These are phyloP conservation scores for Trichoderma cornu-damae DNA, from an alignment of 2,329 filamentous ascomycete genomes.

Conservation along the genomic window DNA sequence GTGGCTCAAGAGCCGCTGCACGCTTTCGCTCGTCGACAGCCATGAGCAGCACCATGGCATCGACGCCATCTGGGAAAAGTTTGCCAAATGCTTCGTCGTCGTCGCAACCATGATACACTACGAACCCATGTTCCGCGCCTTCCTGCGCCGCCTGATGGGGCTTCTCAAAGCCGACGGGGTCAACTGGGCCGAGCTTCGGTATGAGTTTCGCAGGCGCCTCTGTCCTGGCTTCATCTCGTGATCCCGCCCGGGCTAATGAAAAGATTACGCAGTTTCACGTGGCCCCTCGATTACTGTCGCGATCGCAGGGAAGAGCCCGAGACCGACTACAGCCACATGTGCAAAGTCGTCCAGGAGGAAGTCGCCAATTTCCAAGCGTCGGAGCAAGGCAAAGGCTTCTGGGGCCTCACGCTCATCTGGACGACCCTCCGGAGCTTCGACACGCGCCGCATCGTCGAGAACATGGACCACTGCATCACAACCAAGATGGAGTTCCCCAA, in stretches of 20 bases:
- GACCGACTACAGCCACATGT: slow-evolving; percentile 62
- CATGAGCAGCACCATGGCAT: slow-evolving; percentile 77
- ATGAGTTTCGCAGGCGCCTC: slow-evolving; percentile 18
- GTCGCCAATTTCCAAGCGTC: slow-evolving; percentile 68
- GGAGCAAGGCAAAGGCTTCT: slow-evolving; percentile 68
- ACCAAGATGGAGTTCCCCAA: slow-evolving; percentile 75
- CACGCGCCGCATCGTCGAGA: slow-evolving; percentile 63
- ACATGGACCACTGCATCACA: slow-evolving; percentile 82
- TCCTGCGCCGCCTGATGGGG: slow-evolving; percentile 65
- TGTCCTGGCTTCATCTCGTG: background rate
- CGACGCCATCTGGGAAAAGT: slow-evolving; percentile 80
- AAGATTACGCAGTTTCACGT: slow-evolving; percentile 53
- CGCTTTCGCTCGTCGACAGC: slow-evolving; percentile 66
- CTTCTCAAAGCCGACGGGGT: slow-evolving; percentile 76
- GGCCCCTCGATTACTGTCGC: slow-evolving; percentile 64
- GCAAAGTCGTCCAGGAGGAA: slow-evolving; percentile 71
- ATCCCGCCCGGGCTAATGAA: background rate
- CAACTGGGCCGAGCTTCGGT: slow-evolving; percentile 73
- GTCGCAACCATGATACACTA: slow-evolving; percentile 75
- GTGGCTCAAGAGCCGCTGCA: slow-evolving; percentile 71
- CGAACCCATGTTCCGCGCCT: slow-evolving; percentile 80
- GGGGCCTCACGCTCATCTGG: slow-evolving; percentile 83
- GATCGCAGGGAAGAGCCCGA: slow-evolving; percentile 62
- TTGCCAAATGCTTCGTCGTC: slow-evolving; percentile 67
- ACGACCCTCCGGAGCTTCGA: slow-evolving; percentile 62